phyloP scores from a whole-genome alignment of 108 stramenopile genomes.

The Hondaea fermentalgiana region DNA sequence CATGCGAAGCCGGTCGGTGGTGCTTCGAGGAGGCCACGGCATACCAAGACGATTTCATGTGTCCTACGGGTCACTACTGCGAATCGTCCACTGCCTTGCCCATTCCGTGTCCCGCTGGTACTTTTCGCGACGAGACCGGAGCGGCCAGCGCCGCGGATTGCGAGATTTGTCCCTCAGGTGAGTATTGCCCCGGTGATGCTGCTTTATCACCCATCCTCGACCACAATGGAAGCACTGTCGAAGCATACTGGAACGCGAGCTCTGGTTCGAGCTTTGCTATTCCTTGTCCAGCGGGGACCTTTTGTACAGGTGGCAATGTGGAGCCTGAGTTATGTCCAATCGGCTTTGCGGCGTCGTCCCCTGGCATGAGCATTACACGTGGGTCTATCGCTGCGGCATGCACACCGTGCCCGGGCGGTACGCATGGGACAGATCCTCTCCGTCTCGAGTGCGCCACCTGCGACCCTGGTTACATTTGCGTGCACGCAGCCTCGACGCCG shows the following conservation, averaged over 20 bases:
- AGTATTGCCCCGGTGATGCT: background rate
- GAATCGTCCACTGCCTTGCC: background rate
- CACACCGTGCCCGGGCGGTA: slow-evolving; percentile 32
- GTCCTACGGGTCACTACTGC: slow-evolving; percentile 17
- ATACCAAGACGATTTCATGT: background rate
- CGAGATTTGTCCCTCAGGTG: background rate
- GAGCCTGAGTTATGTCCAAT: background rate
- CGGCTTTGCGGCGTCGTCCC: background rate
- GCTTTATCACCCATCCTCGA: background rate
- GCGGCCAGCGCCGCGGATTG: background rate
- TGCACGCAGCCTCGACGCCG: slow-evolving; percentile 3
- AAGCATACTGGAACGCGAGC: background rate
- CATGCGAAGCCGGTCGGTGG: background rate
- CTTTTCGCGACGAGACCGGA: background rate
- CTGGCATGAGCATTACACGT: background rate
- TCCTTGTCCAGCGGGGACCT: background rate
- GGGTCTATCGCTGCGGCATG: slow-evolving; percentile 2
- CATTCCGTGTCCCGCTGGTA: slow-evolving; percentile 3
- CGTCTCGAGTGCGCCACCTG: slow-evolving; percentile 35
- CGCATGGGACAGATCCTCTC: slow-evolving; percentile 37
- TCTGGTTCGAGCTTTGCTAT: background rate
- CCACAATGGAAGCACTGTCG: background rate
- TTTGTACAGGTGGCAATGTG: background rate
- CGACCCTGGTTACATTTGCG: slow-evolving; percentile 47
- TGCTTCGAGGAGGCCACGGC: slow-evolving; percentile 1